phyloP scores from a whole-genome alignment of 371 early-diverging fungal species.

The Amoeboradix gromovi region DNA sequence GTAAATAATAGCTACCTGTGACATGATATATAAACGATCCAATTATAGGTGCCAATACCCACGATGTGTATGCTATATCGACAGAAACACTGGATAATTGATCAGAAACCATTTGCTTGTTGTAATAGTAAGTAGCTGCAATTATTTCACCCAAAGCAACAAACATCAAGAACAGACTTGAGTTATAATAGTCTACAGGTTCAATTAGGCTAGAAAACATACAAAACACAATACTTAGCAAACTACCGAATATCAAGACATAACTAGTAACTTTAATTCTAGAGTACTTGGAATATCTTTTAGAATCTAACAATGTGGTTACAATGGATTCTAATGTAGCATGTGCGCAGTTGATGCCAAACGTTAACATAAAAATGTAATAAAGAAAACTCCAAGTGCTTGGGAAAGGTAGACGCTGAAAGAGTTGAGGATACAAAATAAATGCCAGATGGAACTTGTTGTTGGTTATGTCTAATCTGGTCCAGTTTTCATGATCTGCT shows the following conservation, averaged over 20 bases:
- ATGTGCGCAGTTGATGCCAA: background rate
- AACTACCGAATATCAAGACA: background rate
- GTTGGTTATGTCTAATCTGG: background rate
- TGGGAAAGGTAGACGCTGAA: background rate
- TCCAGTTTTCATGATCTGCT: background rate
- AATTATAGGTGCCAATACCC: background rate
- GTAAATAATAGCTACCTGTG: background rate
- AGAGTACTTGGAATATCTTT: background rate
- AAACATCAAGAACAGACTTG: background rate
- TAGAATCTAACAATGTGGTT: background rate
- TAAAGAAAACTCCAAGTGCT: background rate
- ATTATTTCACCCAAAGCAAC: background rate
- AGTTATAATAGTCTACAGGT: background rate
- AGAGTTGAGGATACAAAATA: background rate
- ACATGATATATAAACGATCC: background rate
- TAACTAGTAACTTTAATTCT: background rate
- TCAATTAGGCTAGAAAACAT: background rate
- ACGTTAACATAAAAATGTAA: background rate
- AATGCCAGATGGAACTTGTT: background rate
- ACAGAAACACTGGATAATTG: background rate
- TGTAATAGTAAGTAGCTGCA: background rate
- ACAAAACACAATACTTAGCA: background rate
- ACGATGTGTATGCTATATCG: background rate
- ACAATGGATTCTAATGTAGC: background rate
- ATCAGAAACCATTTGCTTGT: background rate